Conservation (phyloP, 106 monocot genomes). For the Alisma plantagoaquatica region DNA sequence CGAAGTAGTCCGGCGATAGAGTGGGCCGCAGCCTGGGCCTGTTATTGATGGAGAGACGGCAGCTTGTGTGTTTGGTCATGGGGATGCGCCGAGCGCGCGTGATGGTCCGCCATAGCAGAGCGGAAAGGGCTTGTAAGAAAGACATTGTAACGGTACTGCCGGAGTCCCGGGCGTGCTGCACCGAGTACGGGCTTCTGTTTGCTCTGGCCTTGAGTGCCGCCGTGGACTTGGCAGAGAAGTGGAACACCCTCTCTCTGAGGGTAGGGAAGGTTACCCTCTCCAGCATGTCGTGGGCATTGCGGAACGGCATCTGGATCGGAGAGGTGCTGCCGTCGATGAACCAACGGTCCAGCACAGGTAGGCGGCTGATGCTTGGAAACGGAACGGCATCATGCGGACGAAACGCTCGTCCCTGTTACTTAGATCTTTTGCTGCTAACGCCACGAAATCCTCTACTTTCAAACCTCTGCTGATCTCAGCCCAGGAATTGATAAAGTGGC, state of each 20-base stretch:
- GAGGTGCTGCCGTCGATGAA: slow-evolving; percentile 32
- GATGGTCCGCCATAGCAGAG: slow-evolving; percentile 50
- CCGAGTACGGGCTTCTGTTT: too few relatives aligned
- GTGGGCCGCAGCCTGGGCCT: slow-evolving; percentile 42
- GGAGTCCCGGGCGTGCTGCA: background rate
- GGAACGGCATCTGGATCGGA: slow-evolving; percentile 49
- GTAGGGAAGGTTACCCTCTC: slow-evolving; percentile 23
- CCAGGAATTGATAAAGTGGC: slow-evolving; percentile 71
- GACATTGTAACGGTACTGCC: slow-evolving; percentile 17
- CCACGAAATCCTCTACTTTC: too few relatives aligned
- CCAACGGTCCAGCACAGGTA: slow-evolving; percentile 44
- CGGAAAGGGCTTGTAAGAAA: slow-evolving; percentile 39
- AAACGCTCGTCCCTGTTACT: too few relatives aligned
- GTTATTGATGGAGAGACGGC: slow-evolving; percentile 27
- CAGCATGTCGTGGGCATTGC: slow-evolving; percentile 17
- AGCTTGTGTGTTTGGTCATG: slow-evolving; percentile 17
- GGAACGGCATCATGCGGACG: background rate
- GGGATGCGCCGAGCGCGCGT: slow-evolving; percentile 31
- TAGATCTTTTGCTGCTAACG: too few relatives aligned
- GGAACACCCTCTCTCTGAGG: slow-evolving; percentile 48
- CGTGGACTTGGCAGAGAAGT: slow-evolving; percentile 36
- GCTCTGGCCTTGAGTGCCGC: slow-evolving; percentile 43
- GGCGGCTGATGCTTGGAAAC: background rate
- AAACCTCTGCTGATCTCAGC: slow-evolving; percentile 34
- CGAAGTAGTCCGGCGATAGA: slow-evolving; percentile 50